Conservation (phyloP, 352 stramenopile species). For the Aphanomyces euteiches region DNA sequence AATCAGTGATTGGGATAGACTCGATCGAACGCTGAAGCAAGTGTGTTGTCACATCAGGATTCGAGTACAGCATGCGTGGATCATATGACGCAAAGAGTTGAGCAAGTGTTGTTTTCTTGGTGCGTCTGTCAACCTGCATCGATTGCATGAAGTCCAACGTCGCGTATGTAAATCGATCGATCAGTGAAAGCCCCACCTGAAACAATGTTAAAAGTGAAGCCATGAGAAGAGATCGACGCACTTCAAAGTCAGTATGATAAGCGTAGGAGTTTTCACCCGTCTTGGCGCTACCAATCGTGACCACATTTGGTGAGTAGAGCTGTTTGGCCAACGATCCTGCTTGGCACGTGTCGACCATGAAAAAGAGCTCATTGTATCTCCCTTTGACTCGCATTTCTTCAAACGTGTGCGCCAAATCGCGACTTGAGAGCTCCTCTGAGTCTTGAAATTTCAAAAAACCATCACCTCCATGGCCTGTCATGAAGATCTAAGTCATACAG, state of each 20-base stretch:
- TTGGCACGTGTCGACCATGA: slow-evolving; percentile 98
- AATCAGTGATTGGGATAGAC: slow-evolving; percentile 79
- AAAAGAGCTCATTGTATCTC: slow-evolving; percentile 93
- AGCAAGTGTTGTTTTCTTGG: slow-evolving; percentile 48
- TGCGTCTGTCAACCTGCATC: slow-evolving; percentile 60
- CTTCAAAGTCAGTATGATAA: slow-evolving; percentile 82
- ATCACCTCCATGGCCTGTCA: slow-evolving; percentile 95
- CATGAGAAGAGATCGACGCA: slow-evolving; percentile 28
- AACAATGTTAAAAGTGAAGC: slow-evolving; percentile 31
- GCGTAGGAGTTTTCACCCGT: slow-evolving; percentile 94
- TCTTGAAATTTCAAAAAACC: slow-evolving; percentile 99
- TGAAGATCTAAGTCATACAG: slow-evolving; percentile 55
- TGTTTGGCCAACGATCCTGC: slow-evolving; percentile 89
- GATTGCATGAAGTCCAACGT: slow-evolving; percentile 85
- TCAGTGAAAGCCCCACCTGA: slow-evolving; percentile 78
- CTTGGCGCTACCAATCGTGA: slow-evolving; percentile 89
- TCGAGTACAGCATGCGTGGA: slow-evolving; percentile 78
- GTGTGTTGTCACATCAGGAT: slow-evolving; percentile 68
- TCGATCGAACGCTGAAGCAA: slow-evolving; percentile 68
- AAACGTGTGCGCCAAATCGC: slow-evolving; percentile 91
- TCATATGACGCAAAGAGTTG: slow-evolving; percentile 84
- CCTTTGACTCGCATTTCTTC: slow-evolving; percentile 93
- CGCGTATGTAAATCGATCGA: slow-evolving; percentile 87
- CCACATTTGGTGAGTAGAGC: slow-evolving; percentile 86
- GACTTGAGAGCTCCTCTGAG: slow-evolving; percentile 93